Conservation (phyloP, 306 rosid species). For the Quercus cerris region DNA sequence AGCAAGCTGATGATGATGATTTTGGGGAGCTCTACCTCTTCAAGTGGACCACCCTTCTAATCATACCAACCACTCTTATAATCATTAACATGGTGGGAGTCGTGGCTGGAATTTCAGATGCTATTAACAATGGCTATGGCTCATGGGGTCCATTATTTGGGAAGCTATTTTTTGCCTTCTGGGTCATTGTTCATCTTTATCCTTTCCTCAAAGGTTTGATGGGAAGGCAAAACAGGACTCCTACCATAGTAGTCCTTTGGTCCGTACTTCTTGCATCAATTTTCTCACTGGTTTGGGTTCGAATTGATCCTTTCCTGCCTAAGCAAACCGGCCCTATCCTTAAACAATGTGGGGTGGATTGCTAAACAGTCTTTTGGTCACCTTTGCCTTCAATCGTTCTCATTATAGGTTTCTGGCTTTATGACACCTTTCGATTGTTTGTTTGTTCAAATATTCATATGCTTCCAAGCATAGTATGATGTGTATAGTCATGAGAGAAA, state of each 20-base stretch:
- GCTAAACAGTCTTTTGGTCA: slow-evolving; percentile 37
- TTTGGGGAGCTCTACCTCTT: slow-evolving; percentile 74
- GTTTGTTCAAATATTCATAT: not conserved
- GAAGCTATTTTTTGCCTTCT: slow-evolving; percentile 80
- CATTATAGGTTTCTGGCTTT: slow-evolving; percentile 28
- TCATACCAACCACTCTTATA: slow-evolving; percentile 86
- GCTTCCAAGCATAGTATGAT: slow-evolving; percentile 3
- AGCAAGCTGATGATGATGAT: slow-evolving; percentile 47
- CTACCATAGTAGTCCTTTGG: slow-evolving; percentile 85
- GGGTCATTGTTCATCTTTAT: slow-evolving; percentile 92
- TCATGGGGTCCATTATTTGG: slow-evolving; percentile 93
- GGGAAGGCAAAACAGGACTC: slow-evolving; percentile 95
- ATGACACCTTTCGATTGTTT: slow-evolving; percentile 2
- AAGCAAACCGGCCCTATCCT: slow-evolving; percentile 82
- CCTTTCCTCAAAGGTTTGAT: slow-evolving; percentile 94
- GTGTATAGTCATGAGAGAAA: not conserved
- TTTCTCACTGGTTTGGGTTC: slow-evolving; percentile 90
- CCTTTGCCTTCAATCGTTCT: not conserved
- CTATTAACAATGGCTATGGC: slow-evolving; percentile 82
- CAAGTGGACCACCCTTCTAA: slow-evolving; percentile 90
- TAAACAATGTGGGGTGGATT: slow-evolving; percentile 83
- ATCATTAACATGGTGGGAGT: slow-evolving; percentile 88
- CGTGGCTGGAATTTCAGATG: slow-evolving; percentile 93
- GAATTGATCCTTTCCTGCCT: slow-evolving; percentile 87
- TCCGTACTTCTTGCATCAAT: slow-evolving; percentile 72